Evolutionary conservation across 2,329 filamentous ascomycete genomes (phyloP), one percentile per base, ranked within the genome.

Genomic region (Cladophialophora psammophila): DNA sequence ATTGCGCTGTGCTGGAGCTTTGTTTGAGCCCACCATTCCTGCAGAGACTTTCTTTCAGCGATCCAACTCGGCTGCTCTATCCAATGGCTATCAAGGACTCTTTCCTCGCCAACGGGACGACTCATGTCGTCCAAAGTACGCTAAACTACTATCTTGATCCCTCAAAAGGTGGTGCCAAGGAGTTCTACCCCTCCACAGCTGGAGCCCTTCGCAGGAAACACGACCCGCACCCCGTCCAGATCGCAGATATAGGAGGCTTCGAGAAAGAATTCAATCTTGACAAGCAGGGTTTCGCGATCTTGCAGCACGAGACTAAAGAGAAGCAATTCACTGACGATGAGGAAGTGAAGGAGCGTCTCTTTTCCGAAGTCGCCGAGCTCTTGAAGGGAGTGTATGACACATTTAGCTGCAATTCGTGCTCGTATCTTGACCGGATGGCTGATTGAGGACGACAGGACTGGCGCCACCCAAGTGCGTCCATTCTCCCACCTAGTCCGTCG

Each of bases 281-380:
- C 69, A 76, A 74, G 42, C 76, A 83, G 50, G 82, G 82, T 0
- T 84, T 84, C 67, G 76, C 81, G 55, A 68, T 81, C 5, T 77
- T 81, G 64, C 75, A 78, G 34, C 81, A 83, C 60, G 64, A 74
- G 32, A 68, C 67, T 5, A 78, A 79, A 59, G 75, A 76, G 18
- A 73, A 76, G 1, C 83, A 81, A 72, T 70, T 78, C 38, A 60
- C 70, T 81, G 77, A 82, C 18, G 78, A 83, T 0, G 77, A 80
- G 8, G 64, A 74, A 18, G 78, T 83, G 26, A 75, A 76, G 55
- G 66, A 71, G 0, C 72, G 77, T 5, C 82, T 83, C 65, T 84
- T 83, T 59, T 77, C 80, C 0, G 80, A 84, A 68, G 78, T 80
- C 7, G 80, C 82, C 35, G 76, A 80, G 18, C 75, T 84, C 59